A percentile compares a stretch with the other conserved stretches of the same genome.
Evolutionary conservation across 768 basidiomycete species (phyloP).

Genomic region (Sistotremastrum suecicum): DNA sequence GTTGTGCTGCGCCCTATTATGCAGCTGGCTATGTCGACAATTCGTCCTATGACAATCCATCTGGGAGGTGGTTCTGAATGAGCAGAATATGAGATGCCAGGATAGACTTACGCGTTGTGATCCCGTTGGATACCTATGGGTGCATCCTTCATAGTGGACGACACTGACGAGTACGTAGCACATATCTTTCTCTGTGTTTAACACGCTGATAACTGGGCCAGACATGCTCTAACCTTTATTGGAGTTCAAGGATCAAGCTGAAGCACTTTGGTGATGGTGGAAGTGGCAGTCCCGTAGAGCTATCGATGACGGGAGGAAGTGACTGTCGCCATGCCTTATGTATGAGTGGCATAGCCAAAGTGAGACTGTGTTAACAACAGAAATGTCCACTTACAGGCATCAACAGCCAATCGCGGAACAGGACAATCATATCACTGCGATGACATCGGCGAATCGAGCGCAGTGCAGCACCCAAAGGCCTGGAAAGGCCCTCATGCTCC

Average conservation of each 20-base stretch:
- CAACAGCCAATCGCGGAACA: too few relatives aligned
- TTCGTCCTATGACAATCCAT: conserved; percentile 30
- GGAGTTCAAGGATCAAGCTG: not conserved
- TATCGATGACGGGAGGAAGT: too few relatives aligned
- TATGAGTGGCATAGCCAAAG: too few relatives aligned
- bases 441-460: too few relatives aligned
- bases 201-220: not conserved
- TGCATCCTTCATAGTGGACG: conserved; percentile 18
- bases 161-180: conserved; percentile 21
- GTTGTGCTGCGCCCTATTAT: conserved; percentile 19
- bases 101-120: conserved; percentile 20
- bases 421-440: too few relatives aligned
- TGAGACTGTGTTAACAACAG: too few relatives aligned
- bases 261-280: not conserved
- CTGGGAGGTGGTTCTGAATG: conserved; percentile 14
- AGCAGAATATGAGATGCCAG: not conserved
- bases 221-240: not conserved
- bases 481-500: too few relatives aligned
- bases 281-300: too few relatives aligned
- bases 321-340: too few relatives aligned
- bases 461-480: too few relatives aligned
- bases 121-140: conserved; percentile 19
- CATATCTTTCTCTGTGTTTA: conserved; percentile 4
- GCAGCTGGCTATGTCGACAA: conserved; percentile 28
- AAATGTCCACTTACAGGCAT: too few relatives aligned